A percentile compares a stretch with the other conserved stretches of the same genome.
Evolutionary conservation across 805 yeast genomes (phyloP).

Genomic region (Ogataea nakhonphanomensis): DNA sequence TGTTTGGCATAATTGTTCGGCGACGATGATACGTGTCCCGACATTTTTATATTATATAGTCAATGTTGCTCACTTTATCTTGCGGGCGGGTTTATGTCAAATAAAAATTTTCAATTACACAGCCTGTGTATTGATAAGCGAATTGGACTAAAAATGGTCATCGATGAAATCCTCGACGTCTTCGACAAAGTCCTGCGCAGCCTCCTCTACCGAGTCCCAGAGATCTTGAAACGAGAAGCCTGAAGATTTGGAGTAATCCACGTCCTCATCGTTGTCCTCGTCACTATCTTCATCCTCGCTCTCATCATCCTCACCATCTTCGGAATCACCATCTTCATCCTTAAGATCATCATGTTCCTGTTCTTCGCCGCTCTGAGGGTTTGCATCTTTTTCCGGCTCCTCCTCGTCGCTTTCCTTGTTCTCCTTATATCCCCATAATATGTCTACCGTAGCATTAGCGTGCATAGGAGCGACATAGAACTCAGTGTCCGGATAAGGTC

Average conservation of each 20-base stretch:
- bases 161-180: conserved; percentile 26
- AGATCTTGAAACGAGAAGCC: conserved; percentile 9
- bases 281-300: conserved; percentile 20
- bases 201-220: conserved; percentile 20
- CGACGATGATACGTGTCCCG: too few species aligned
- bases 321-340: conserved; percentile 18
- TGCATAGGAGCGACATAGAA: conserved; percentile 41
- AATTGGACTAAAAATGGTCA: neutral
- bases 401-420: conserved; percentile 4
- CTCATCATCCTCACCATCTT: conserved; percentile 13
- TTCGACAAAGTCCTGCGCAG: conserved; percentile 27
- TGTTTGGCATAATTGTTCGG: too few species aligned
- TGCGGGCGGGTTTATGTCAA: conserved; percentile 6
- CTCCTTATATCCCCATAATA: conserved; percentile 26
- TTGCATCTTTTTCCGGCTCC: conserved; percentile 15
- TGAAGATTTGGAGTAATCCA: conserved; percentile 13
- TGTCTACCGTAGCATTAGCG: conserved; percentile 51
- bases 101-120: conserved; percentile 8
- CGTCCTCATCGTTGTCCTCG: conserved; percentile 16
- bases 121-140: conserved; percentile 2
- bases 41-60: too few species aligned
- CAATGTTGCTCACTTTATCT: neutral
- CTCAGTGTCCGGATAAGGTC: conserved; percentile 47
- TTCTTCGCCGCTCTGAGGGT: conserved; percentile 2
- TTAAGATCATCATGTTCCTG: conserved; percentile 15